These are phyloP conservation scores for Streptanthus diversifolius DNA, from an alignment of 345 rosid species.

Conservation along the genomic window DNA sequence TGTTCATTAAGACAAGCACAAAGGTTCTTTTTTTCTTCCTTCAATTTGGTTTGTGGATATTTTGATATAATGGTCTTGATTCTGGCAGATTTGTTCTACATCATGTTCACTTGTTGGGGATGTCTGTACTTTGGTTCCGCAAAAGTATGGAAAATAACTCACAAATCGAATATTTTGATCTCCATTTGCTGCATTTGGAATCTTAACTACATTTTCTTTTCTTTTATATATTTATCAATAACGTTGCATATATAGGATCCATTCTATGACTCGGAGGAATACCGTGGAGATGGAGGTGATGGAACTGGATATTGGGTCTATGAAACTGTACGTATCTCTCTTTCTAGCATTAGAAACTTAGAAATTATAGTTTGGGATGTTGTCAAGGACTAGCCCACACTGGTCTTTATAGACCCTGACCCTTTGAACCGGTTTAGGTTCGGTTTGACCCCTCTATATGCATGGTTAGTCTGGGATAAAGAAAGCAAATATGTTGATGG, in stretches of 20 bases:
- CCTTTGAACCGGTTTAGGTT: background rate
- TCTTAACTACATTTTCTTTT: background rate
- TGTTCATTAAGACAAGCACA: background rate
- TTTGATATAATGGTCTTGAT: background rate
- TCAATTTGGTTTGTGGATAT: background rate
- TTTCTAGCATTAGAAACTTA: background rate
- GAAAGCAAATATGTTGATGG: background rate
- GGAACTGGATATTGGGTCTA: slow-evolving; percentile 88
- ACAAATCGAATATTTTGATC: background rate
- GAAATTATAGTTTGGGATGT: background rate
- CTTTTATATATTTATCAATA: background rate
- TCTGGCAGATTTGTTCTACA: slow-evolving; percentile 66
- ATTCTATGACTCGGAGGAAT: slow-evolving; percentile 78
- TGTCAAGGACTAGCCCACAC: background rate
- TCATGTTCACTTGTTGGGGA: slow-evolving; percentile 94
- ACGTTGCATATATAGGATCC: slow-evolving; percentile 57
- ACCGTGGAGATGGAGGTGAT: slow-evolving; percentile 89
- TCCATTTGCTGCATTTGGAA: background rate
- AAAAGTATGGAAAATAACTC: slow-evolving; percentile 46
- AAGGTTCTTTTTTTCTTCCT: background rate
- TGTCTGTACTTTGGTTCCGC: slow-evolving; percentile 77
- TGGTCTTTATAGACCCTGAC: background rate
- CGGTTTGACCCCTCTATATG: background rate
- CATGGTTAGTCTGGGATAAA: background rate
- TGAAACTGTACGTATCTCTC: slow-evolving; percentile 55